Evolutionary conservation across 768 basidiomycete species (phyloP).

Genomic region (Tricholomella constricta): DNA sequence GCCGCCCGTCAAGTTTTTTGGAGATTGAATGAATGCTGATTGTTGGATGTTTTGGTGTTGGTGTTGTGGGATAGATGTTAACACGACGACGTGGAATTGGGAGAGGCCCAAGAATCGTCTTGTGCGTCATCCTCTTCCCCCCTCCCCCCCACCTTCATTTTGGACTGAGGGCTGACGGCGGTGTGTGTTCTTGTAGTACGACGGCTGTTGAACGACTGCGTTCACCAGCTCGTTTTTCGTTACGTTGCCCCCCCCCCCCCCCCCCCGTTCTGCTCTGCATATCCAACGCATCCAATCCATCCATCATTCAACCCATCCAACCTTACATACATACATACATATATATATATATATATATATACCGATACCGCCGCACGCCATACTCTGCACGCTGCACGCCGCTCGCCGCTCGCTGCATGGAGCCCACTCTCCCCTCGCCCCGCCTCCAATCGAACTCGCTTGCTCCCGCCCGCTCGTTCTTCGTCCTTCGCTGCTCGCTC

Average conservation of each 20-base stretch:
- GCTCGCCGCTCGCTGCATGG: too few species aligned
- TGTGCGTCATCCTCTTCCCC: slow-evolving; percentile 16
- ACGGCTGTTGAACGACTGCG: slow-evolving; percentile 10
- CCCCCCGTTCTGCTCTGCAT: too few species aligned
- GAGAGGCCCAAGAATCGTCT: slow-evolving; percentile 40
- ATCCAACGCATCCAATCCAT: too few species aligned
- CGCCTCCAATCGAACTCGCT: too few species aligned
- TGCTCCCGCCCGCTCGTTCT: too few species aligned
- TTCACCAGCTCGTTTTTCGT: too few species aligned
- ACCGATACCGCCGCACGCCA: neutral
- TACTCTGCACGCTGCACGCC: too few species aligned
- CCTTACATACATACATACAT: too few species aligned
- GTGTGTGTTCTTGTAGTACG: neutral
- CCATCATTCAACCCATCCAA: too few species aligned
- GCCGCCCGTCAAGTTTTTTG: neutral
- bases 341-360: neutral
- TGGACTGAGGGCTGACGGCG: neutral
- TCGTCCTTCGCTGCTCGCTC: too few species aligned
- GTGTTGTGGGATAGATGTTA: slow-evolving; percentile 33
- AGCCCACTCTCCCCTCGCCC: too few species aligned
- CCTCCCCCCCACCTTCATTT: neutral
- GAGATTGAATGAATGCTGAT: neutral
- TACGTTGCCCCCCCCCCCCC: too few species aligned
- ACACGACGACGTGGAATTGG: slow-evolving; percentile 46
- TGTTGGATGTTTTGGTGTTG: neutral